Evolutionary conservation across 129 eudicot genomes (phyloP), one percentile per base, ranked within the genome.

Genomic region (Erigeron canadensis): DNA sequence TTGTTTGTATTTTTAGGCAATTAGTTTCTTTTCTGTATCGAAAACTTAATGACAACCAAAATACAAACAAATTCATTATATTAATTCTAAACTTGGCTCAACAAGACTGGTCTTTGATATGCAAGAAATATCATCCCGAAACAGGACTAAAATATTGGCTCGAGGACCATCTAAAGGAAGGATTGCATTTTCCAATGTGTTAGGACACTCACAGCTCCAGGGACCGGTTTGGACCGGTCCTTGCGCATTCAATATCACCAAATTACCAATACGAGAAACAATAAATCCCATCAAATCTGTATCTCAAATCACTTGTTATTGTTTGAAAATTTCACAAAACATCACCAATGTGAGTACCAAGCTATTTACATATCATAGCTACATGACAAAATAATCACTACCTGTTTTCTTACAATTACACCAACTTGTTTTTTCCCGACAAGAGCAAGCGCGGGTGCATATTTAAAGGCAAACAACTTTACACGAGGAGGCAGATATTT

Each of bases 391-490:
- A 72, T 12, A 15, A 44, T 12, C 10, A 51, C 62, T 53, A 38
- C 38, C 48, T 68, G 63, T 19, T n/a, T 69, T 53, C 42, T 71
- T 21, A 58, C 6, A 42, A 72, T 44, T 13, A 11, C 37, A 7
- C 38, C 51, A 58, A 69, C 50, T 53, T 17, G 47, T n/a, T 41
- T 54, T 57, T 53, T 9, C 19, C 19, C 22, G 22, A 69, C 74
- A 69, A 53, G 9, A 17, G 22, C 64, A 61, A 40, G 45, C 46
- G 41, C 77, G 8, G 6, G 54, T 13, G 43, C 38, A 57, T 39
- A 56, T 55, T 75, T 10, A 21, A 55, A 22, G 63, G 77, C 56
- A 65, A 80, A 66, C 75, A 73, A 71, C 82, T 80, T 81, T 84
- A 86, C 89, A 83, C 63, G 54, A 71, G 65, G 67, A 77, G 67